Evolutionary conservation across 371 early-diverging fungal species (phyloP), one percentile per base, ranked within the genome.

Genomic region (Dinochytrium kinnereticum): DNA sequence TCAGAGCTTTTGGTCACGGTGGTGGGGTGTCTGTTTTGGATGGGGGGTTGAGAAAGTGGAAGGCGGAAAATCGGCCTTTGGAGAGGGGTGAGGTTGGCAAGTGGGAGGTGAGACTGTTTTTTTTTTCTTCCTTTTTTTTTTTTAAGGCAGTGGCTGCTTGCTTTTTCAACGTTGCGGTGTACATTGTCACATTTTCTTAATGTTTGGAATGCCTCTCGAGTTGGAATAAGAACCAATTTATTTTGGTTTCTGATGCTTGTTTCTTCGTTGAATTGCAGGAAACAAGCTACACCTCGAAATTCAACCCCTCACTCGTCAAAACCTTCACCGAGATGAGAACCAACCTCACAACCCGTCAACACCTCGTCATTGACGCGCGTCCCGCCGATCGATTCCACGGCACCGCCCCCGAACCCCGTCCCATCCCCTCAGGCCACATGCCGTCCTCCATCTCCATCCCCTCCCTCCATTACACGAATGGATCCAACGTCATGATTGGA

Each of bases 11-110:
- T 88, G 95, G 95, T 1, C 96, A 96, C 75, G 70, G 87, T 34
- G 86, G 90, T 17, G 75, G 76, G 0, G 89, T 96, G 2, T 92
- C 94, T 31, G 90, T 98, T 3, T 81, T 98, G 59, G 90, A 96
- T 65, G 98, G 97, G 28, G 96, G 98, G 2, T 75, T 98, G 34
- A 87, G 88, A 19, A 85, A 86, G 57, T 98, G 98, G 98, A 77
- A 83, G 13, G 79, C 76, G 1, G 91, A 87, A 13, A 84, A 84
- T 21, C 84, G 85, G 34, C 81, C 81, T 28, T 75, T 87, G 10
- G 92, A 86, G 24, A 21, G 44, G 10, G 77, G 75, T 10, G 30
- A 39, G 17, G 51, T 33, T 21, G 37, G 37, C 1, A 2, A 53
- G 0, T 72, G 70, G 24, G 65, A 59, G 51, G 75, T 59, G 13